Base-by-base conservation (phyloP, 1,139 yeast genomes). In the Lodderomyces parapsilosis region DNA sequence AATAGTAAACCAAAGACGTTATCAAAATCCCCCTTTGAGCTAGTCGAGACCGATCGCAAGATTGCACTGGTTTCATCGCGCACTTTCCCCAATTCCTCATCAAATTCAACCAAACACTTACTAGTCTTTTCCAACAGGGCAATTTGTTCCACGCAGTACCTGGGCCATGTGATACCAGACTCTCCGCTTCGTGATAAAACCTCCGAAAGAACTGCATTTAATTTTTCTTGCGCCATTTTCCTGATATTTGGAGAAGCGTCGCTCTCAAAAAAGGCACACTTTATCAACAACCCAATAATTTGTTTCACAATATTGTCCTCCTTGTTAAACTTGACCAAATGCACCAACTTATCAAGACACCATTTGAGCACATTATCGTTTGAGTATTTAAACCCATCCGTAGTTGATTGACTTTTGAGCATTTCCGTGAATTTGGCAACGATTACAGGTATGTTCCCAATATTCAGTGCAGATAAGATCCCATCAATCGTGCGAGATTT, bases 401-500 rank as follows among this genome's bases (percentile, higher is more conserved):
- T 17, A 2, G 45, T 49, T 4, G 48, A 50, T 36, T 62, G 60
- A 37, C 62, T 60, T 3, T 60, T 49, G n/a, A 62, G 50, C 2
- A 63, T 61, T 1, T 41, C 38, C 19, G 53, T 47, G 36, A 73
- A 55, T 6, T 62, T 43, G 9, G 31, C 27, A 22, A 44, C 35
- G 9, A 50, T 38, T 10, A 42, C 28, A 2, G 19, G n/a, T 15
- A 46, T 28, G 14, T 39, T 30, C 11, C 34, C 19, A 28, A 36
- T 57, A 8, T 43, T 45, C 13, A 53, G 55, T 42, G 49, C 66
- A 41, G 47, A 79, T 47, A 72, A 47, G 17, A 88, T 64, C n/a
- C 66, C 63, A 42, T 80, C 83, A 11, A 80, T 66, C 0, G 90
- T 79, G 58, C 83, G 87, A 0, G 93, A 70, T 56, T 86, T 89